phyloP scores from a whole-genome alignment of 129 eudicot species.

The Chrysanthemum makinoi region DNA sequence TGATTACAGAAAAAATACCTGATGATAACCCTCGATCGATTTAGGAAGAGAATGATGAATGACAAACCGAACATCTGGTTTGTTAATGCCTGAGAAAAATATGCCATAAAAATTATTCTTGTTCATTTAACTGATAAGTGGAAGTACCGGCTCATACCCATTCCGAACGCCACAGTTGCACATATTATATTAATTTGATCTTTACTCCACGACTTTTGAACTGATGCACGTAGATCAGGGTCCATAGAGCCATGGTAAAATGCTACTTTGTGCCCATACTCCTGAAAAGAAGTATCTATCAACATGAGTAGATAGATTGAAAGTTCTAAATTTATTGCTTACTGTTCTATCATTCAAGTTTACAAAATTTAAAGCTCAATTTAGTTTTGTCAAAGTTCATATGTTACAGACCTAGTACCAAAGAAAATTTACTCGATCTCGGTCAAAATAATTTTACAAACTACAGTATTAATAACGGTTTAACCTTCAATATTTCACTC shows the following conservation, averaged over 20 bases:
- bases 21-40: constrained; percentile 99
- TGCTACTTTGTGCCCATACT: constrained; percentile 83
- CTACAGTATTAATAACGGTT: too few relatives aligned
- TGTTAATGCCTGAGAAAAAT: constrained; percentile 75
- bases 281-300: constrained; percentile 46
- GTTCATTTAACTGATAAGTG: constrained; percentile 28
- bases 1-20: constrained; percentile 44
- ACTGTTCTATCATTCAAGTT: constrained; percentile 16
- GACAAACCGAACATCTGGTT: constrained; percentile 98
- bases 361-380: background rate
- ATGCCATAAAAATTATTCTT: constrained; percentile 18
- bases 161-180: constrained; percentile 99
- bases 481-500: background rate
- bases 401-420: background rate
- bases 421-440: background rate
- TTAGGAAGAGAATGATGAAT: constrained; percentile 98
- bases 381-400: constrained; percentile 5
- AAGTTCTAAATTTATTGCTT: constrained; percentile 15
- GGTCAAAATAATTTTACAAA: too few relatives aligned
- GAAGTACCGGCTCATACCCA: constrained; percentile 57
- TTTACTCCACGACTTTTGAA: constrained; percentile 95
- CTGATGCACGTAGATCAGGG: constrained; percentile 60
- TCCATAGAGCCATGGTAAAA: constrained; percentile 98
- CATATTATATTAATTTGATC: constrained; percentile 91
- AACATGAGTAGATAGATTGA: constrained; percentile 20